Percentiles rank a stretch among this genome's conserved stretches.
Conservation (phyloP, 345 rosid species). For the Moringa oleifera region DNA sequence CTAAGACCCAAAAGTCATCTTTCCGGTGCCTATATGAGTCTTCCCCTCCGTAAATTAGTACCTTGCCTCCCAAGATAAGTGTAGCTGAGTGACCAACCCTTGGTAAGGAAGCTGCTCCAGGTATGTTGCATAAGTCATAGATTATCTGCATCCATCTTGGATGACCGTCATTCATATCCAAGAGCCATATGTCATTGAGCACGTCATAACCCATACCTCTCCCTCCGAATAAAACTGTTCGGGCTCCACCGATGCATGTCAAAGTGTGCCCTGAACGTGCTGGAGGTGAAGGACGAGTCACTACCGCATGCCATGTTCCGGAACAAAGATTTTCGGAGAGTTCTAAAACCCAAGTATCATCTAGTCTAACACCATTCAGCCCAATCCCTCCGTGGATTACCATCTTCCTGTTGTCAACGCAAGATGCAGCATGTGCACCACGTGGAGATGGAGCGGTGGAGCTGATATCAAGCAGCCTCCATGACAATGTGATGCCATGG, state of each 20-base stretch:
- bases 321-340: slow-evolving; percentile 50
- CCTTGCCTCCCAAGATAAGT: slow-evolving; percentile 57
- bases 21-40: slow-evolving; percentile 75
- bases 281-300: slow-evolving; percentile 60
- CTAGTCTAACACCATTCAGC: slow-evolving; percentile 55
- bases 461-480: slow-evolving; percentile 64
- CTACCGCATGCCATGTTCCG: slow-evolving; percentile 64
- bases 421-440: slow-evolving; percentile 92
- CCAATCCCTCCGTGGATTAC: slow-evolving; percentile 91
- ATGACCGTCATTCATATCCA: slow-evolving; percentile 35
- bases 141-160: slow-evolving; percentile 59
- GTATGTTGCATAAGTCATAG: slow-evolving; percentile 48
- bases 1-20: slow-evolving; percentile 84
- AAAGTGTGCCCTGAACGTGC: slow-evolving; percentile 93
- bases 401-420: slow-evolving; percentile 58
- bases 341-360: slow-evolving; percentile 81
- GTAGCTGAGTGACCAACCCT: slow-evolving; percentile 97
- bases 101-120: slow-evolving; percentile 54
- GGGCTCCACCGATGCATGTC: slow-evolving; percentile 54
- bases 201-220: slow-evolving; percentile 85
- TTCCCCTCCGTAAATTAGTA: slow-evolving; percentile 91
- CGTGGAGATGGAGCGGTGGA: slow-evolving; percentile 64
- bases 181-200: slow-evolving; percentile 76
- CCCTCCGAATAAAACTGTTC: slow-evolving; percentile 75
- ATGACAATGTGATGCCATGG: slow-evolving; percentile 37